Conservation (phyloP, 352 stramenopile genomes). For the Globisporangium echinulatum region DNA sequence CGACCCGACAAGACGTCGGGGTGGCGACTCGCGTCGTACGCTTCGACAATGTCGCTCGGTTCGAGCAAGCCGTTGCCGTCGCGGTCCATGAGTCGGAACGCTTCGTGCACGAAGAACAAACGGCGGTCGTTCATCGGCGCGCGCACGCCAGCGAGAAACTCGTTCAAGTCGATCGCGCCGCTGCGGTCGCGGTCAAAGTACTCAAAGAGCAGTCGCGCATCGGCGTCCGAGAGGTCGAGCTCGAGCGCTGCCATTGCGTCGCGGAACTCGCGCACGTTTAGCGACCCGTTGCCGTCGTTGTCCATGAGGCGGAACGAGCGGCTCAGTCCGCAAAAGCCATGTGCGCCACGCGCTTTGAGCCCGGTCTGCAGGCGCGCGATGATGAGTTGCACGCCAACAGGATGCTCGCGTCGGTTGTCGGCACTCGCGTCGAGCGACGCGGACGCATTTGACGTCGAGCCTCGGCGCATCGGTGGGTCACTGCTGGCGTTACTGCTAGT, state of each 20-base stretch:
- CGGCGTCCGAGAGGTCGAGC: conserved; percentile 36
- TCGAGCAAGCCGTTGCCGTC: conserved; percentile 66
- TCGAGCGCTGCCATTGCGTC: conserved; percentile 48
- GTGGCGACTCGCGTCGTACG: conserved; percentile 80
- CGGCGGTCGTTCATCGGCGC: conserved; percentile 67
- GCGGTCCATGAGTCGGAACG: conserved; percentile 83
- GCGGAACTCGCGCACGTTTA: conserved; percentile 78
- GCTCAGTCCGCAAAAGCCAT: conserved; percentile 71
- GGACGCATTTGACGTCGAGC: neutral
- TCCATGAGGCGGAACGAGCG: conserved; percentile 74
- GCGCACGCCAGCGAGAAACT: conserved; percentile 82
- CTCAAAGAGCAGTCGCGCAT: conserved; percentile 69
- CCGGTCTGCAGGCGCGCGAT: conserved; percentile 34
- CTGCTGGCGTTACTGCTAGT: neutral
- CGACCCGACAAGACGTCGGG: conserved; percentile 75
- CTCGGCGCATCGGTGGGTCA: too few relatives aligned
- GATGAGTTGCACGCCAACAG: conserved; percentile 54
- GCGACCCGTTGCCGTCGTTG: conserved; percentile 60
- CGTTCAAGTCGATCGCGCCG: conserved; percentile 71
- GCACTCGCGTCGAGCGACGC: neutral
- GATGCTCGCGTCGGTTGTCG: conserved; percentile 21
- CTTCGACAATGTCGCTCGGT: conserved; percentile 69
- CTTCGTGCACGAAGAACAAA: conserved; percentile 62
- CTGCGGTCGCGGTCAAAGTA: conserved; percentile 80
- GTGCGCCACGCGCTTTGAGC: conserved; percentile 53